Percentiles rank a stretch among this genome's conserved stretches.
Evolutionary conservation across 495 filamentous ascomycete species (phyloP).

Genomic region (Eremomyces bilateralis): DNA sequence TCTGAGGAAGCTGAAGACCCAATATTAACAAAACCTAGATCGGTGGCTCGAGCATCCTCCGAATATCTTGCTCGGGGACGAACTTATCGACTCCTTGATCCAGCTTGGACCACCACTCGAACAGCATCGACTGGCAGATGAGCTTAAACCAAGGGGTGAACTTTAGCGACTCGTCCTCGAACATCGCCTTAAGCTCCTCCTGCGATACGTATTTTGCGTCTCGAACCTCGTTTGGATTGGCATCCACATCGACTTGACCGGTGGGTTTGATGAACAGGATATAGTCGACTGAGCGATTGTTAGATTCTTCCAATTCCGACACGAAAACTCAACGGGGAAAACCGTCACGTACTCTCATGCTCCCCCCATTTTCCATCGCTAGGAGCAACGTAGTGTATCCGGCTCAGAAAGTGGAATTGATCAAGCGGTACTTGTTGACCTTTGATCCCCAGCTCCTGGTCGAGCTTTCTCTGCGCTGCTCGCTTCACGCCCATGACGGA

Average conservation of each 20-base stretch:
- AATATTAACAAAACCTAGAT: too few relatives aligned
- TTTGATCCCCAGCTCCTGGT: constrained; percentile 89
- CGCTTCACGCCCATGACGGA: constrained; percentile 69
- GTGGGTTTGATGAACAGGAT: constrained; percentile 78
- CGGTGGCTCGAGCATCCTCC: constrained; percentile 75
- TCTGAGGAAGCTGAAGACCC: too few relatives aligned
- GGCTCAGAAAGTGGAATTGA: constrained; percentile 78
- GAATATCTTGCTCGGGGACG: constrained; percentile 63
- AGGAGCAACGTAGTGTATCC: constrained; percentile 95
- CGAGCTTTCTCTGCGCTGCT: constrained; percentile 77
- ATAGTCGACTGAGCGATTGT: constrained; percentile 66
- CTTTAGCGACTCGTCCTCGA: constrained; percentile 50
- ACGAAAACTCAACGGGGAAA: too few relatives aligned
- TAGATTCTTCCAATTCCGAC: too few relatives aligned
- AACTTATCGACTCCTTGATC: constrained; percentile 63
- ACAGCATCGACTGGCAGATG: constrained; percentile 92
- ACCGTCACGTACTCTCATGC: constrained; percentile 60
- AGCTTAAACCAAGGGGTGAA: constrained; percentile 99
- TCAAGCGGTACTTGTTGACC: constrained; percentile 75
- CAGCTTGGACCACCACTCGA: constrained; percentile 92
- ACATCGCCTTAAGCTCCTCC: constrained; percentile 67
- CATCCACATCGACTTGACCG: constrained; percentile 58
- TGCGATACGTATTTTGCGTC: constrained; percentile 65
- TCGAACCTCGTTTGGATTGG: constrained; percentile 72
- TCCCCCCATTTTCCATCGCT: constrained; percentile 98